These are phyloP conservation scores for Vitis hybrid DNA, from an alignment of 177 flowering plant species.

Conservation along the genomic window DNA sequence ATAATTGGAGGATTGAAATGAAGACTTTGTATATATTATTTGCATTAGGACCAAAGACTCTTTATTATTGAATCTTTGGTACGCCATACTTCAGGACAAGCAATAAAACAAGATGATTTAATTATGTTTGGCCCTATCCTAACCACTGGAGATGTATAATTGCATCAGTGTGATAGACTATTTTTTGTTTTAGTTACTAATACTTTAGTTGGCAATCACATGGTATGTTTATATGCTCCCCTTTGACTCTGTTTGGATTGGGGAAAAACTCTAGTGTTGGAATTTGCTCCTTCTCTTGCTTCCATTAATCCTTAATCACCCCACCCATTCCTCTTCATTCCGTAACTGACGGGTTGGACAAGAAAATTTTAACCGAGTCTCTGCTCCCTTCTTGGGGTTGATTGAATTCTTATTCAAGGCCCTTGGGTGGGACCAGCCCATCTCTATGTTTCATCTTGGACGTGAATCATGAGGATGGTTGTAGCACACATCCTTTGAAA, in stretches of 20 bases:
- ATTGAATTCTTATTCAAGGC: too few species aligned
- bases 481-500: slow-evolving; percentile 8
- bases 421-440: too few species aligned
- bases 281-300: slow-evolving; percentile 2
- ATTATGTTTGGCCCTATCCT: slow-evolving; percentile 8
- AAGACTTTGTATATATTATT: too few species aligned
- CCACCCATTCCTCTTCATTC: too few species aligned
- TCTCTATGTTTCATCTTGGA: neutral
- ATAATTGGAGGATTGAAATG: too few species aligned
- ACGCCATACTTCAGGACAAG: too few species aligned
- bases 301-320: neutral
- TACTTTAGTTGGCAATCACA: slow-evolving; percentile 44
- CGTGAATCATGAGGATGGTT: neutral
- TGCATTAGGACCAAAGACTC: neutral
- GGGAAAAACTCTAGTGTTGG: slow-evolving; percentile 16
- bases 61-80: neutral
- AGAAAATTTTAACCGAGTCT: too few species aligned
- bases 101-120: neutral
- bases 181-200: neutral
- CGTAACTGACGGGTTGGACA: too few species aligned
- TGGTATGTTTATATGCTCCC: slow-evolving; percentile 33
- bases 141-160: slow-evolving; percentile 6
- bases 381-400: too few species aligned
- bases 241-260: slow-evolving; percentile 22
- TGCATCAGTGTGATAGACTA: neutral